Conservation (phyloP, 2,329 filamentous ascomycete species). For the Clonostachys rhizophaga region DNA sequence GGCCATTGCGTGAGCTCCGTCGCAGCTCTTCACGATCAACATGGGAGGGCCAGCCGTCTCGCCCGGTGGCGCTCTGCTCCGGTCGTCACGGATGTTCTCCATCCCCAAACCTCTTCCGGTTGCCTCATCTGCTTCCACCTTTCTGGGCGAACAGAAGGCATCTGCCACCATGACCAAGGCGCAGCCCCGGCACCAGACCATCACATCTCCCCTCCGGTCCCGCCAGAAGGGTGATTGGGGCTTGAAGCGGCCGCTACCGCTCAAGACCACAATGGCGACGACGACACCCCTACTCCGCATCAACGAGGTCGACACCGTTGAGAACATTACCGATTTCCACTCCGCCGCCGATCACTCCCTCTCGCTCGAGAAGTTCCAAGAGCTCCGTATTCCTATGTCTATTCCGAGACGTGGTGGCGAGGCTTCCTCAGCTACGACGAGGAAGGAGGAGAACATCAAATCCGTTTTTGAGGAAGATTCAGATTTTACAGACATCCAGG, state of each 20-base stretch:
- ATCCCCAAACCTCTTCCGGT: constrained; percentile 71
- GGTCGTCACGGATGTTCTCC: constrained; percentile 85
- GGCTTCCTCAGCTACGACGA: not conserved
- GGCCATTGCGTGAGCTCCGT: not conserved
- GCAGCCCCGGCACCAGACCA: constrained; percentile 78
- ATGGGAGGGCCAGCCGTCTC: constrained; percentile 38
- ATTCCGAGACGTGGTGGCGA: constrained; percentile 29
- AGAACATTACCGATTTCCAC: constrained; percentile 85
- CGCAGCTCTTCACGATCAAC: constrained; percentile 8
- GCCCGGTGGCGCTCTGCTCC: constrained; percentile 66
- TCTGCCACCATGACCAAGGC: constrained; percentile 53
- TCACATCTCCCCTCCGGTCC: constrained; percentile 72
- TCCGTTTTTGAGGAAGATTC: constrained; percentile 57
- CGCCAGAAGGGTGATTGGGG: constrained; percentile 85
- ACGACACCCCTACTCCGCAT: constrained; percentile 74
- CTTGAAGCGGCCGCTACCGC: constrained; percentile 77
- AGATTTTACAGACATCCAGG: constrained; percentile 43
- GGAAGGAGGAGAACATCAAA: constrained; percentile 11
- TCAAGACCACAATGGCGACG: constrained; percentile 67
- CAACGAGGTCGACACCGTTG: constrained; percentile 74
- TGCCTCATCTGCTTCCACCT: constrained; percentile 43
- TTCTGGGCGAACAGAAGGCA: not conserved
- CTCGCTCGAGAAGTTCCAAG: constrained; percentile 81
- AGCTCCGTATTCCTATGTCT: constrained; percentile 70
- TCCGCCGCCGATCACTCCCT: constrained; percentile 78